A percentile compares a stretch with the other conserved stretches of the same genome.
phyloP scores from a whole-genome alignment of 2,329 filamentous ascomycete genomes.

The Pseudodiploospora longispora region DNA sequence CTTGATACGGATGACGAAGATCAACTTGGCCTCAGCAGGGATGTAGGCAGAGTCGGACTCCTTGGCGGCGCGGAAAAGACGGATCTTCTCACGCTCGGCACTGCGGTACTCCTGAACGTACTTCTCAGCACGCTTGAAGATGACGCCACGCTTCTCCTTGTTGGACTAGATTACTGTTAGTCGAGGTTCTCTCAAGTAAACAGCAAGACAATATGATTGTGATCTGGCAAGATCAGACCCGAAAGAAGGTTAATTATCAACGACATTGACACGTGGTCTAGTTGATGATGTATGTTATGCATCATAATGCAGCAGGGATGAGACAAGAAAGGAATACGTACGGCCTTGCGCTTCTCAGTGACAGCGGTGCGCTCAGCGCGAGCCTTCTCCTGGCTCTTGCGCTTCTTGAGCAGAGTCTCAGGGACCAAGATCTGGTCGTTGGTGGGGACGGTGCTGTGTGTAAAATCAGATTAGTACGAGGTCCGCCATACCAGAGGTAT shows the following conservation, averaged over 20 bases:
- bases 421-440: constrained; percentile 94
- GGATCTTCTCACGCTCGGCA: constrained; percentile 96
- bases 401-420: constrained; percentile 99
- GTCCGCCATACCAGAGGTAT: constrained; percentile 56
- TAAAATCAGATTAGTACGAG: constrained; percentile 68
- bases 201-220: constrained; percentile 13
- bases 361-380: constrained; percentile 79
- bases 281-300: constrained; percentile 80
- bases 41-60: constrained; percentile 90
- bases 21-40: constrained; percentile 87
- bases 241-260: constrained; percentile 99
- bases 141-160: constrained; percentile 96
- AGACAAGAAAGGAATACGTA: constrained; percentile 47
- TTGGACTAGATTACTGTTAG: constrained; percentile 58
- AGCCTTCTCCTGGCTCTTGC: constrained; percentile 99
- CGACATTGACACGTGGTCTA: constrained; percentile 94
- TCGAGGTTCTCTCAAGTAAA: constrained; percentile 23
- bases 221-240: constrained; percentile 67
- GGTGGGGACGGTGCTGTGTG: constrained; percentile 75
- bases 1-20: constrained; percentile 99
- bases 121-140: constrained; percentile 99
- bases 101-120: constrained; percentile 99
- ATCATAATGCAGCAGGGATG: constrained; percentile 56
- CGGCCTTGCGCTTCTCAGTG: constrained; percentile 81
- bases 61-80: constrained; percentile 82